These are phyloP conservation scores for Vicia faba DNA, from an alignment of 306 rosid genomes.

Conservation along the genomic window DNA sequence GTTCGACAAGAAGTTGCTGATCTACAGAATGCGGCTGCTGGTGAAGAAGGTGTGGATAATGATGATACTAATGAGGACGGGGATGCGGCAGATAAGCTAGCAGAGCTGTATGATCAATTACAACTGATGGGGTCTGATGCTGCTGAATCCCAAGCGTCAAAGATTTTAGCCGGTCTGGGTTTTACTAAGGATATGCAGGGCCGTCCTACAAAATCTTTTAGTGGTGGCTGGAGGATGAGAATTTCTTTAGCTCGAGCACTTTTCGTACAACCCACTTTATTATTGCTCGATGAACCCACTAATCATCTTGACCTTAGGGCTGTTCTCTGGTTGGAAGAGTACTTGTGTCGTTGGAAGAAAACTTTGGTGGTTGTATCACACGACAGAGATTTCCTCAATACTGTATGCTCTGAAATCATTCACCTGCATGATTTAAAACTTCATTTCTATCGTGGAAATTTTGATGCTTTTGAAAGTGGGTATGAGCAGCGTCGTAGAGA, in stretches of 20 bases:
- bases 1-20: conserved; percentile 62
- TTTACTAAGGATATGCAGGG: conserved; percentile 74
- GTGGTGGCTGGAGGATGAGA: conserved; percentile 84
- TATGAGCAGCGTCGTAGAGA: conserved; percentile 83
- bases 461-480: conserved; percentile 72
- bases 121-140: conserved; percentile 71
- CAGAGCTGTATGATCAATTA: conserved; percentile 60
- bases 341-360: conserved; percentile 78
- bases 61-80: conserved; percentile 38
- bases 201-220: conserved; percentile 54
- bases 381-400: conserved; percentile 73
- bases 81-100: conserved; percentile 65
- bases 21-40: conserved; percentile 52
- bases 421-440: conserved; percentile 80
- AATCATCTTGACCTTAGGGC: conserved; percentile 78
- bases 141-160: conserved; percentile 78
- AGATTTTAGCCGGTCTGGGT: conserved; percentile 82
- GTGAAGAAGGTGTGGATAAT: conserved; percentile 16
- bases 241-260: conserved; percentile 75
- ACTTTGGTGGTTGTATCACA: conserved; percentile 74
- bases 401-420: conserved; percentile 68
- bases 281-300: conserved; percentile 72
- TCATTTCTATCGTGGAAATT: conserved; percentile 75
- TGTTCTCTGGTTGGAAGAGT: conserved; percentile 83
- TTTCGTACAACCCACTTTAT: conserved; percentile 71